Conservation (phyloP, 495 filamentous ascomycete genomes). For the Aspergillus incahuasiensis region DNA sequence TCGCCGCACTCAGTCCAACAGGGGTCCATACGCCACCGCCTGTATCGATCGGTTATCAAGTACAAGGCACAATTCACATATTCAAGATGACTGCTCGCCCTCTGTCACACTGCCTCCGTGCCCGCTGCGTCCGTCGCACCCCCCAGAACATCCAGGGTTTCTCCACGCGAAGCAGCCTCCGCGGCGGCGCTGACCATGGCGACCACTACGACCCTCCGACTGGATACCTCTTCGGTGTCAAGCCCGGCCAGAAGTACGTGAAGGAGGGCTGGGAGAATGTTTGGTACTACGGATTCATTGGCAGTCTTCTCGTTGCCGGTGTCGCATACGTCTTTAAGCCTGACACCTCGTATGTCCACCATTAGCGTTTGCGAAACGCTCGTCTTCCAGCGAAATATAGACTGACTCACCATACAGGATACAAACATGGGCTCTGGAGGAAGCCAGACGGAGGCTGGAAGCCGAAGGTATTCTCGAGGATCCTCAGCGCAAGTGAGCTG, state of each 20-base stretch:
- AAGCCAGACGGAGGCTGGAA: slow-evolving; percentile 89
- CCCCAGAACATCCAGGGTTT: slow-evolving; percentile 39
- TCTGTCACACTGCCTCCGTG: slow-evolving; percentile 39
- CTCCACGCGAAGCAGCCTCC: slow-evolving; percentile 40
- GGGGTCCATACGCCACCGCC: slow-evolving; percentile 21
- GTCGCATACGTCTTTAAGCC: slow-evolving; percentile 95
- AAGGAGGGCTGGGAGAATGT: slow-evolving; percentile 94
- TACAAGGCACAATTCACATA: slow-evolving; percentile 14
- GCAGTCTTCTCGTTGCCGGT: slow-evolving; percentile 66
- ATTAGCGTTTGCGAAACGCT: slow-evolving; percentile 4
- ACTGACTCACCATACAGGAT: slow-evolving; percentile 58
- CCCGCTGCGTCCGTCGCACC: slow-evolving; percentile 36
- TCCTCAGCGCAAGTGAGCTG: slow-evolving; percentile 45
- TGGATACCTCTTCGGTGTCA: slow-evolving; percentile 87
- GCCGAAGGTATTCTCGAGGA: slow-evolving; percentile 89
- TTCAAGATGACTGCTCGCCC: slow-evolving; percentile 40
- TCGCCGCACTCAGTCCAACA: slow-evolving; percentile 13
- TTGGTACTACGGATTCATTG: slow-evolving; percentile 85
- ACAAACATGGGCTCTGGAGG: slow-evolving; percentile 98
- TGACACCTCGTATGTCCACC: slow-evolving; percentile 85
- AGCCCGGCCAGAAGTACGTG: slow-evolving; percentile 89
- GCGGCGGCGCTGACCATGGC: slow-evolving; percentile 55
- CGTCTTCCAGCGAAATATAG: background rate
- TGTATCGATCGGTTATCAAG: slow-evolving; percentile 12
- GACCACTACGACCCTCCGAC: slow-evolving; percentile 83